Base-by-base conservation (phyloP, 257 asterid species). In the Solanum lignicaule region DNA sequence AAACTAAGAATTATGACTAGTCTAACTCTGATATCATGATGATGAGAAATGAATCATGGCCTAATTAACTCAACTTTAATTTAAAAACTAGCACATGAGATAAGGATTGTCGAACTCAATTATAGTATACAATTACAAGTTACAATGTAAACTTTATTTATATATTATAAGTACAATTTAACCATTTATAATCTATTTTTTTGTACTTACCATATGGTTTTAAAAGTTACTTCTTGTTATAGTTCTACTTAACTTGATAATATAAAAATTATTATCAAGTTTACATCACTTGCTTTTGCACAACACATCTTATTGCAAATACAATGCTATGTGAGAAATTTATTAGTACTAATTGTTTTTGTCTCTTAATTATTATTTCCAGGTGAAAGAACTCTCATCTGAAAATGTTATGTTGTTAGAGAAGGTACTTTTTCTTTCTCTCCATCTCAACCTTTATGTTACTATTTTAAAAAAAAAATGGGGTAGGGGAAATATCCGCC, bases 301-400 rank as follows among this genome's bases (percentile, higher is more conserved):
- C 73, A 25, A 66, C 73, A 13, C 12, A 29, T 68, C 21, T 68
- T 14, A 25, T 66, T 68, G 75, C n/a, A 36, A 13, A 33, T 46
- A 46, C 20, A 66, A 33, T 31, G 74, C 16, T n/a, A 6, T 38
- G 27, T 66, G 78, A 62, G 7, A 3, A 75, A 23, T 38, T 75
- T 75, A 21, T 11, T 6, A 75, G 13, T 72, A 76, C 35, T 39
- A 39, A 38, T 38, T 76, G 35, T 76, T 76, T 76, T 55, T 36
- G 16, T 83, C 33, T 79, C 16, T 72, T 55, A 46, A 46, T 13
- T 2, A 29, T n/a, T 33, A 33, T 33, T 69, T 86, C 46, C 92
- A 97, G 99, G 99, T 91, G 79, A 93, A 93, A 87, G 92, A 91
- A 87, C 93, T 97, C 43, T 91, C 94, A 41, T 94, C 98, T 69